phyloP scores from a whole-genome alignment of 2,329 filamentous ascomycete species.

The Orbilia brochopaga region DNA sequence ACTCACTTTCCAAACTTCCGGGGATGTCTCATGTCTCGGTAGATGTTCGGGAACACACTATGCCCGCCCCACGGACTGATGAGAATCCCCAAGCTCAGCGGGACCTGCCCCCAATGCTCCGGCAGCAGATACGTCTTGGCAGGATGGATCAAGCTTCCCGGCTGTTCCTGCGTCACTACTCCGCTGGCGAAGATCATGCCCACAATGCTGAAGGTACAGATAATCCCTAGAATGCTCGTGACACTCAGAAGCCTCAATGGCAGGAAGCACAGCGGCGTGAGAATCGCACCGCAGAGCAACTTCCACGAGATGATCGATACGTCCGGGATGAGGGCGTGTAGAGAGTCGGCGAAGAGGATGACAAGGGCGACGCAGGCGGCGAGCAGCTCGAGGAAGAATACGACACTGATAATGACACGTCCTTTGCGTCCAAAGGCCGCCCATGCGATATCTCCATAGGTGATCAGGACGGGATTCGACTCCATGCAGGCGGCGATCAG shows the following conservation, averaged over 20 bases:
- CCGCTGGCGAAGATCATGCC: slow-evolving; percentile 82
- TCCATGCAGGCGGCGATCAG: slow-evolving; percentile 71
- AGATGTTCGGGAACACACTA: slow-evolving; percentile 82
- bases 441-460: slow-evolving; percentile 91
- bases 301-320: slow-evolving; percentile 79
- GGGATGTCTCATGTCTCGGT: slow-evolving; percentile 78
- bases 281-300: slow-evolving; percentile 75
- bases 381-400: slow-evolving; percentile 86
- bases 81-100: slow-evolving; percentile 70
- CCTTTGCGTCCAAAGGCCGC: slow-evolving; percentile 77
- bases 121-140: slow-evolving; percentile 82
- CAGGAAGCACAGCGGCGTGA: slow-evolving; percentile 82
- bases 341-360: slow-evolving; percentile 90
- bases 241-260: slow-evolving; percentile 84
- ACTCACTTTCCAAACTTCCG: slow-evolving; percentile 70
- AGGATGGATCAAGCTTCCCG: slow-evolving; percentile 82
- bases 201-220: slow-evolving; percentile 88
- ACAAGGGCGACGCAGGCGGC: slow-evolving; percentile 88
- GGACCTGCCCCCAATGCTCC: slow-evolving; percentile 81
- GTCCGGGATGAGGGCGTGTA: slow-evolving; percentile 77
- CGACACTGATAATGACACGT: slow-evolving; percentile 77
- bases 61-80: slow-evolving; percentile 72
- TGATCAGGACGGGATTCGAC: slow-evolving; percentile 81
- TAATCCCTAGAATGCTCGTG: slow-evolving; percentile 89
- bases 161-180: slow-evolving; percentile 76